Percentiles rank a stretch among this genome's conserved stretches.
These are phyloP conservation scores for Chenopodium suecicum DNA, from an alignment of 148 eudicot species.

Conservation along the genomic window DNA sequence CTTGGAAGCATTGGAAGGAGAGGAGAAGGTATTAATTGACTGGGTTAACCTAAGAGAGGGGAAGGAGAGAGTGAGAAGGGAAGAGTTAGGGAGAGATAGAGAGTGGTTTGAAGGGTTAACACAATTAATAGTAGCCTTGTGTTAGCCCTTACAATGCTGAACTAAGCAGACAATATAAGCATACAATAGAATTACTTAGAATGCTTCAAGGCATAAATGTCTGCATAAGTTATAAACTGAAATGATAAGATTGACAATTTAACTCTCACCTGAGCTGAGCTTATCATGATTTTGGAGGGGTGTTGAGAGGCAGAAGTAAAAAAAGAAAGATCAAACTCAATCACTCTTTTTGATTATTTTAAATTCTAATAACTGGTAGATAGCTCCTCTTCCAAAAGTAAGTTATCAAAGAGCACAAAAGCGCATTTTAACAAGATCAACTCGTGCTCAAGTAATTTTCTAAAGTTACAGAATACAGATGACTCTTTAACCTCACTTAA, in stretches of 20 bases:
- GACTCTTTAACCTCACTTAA: neutral
- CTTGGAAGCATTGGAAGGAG: no score
- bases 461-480: neutral
- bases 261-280: neutral
- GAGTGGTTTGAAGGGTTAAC: no score
- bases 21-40: no score
- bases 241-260: neutral
- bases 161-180: no score
- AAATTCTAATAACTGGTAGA: neutral
- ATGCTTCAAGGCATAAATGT: neutral
- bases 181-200: no score
- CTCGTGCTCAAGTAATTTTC: neutral
- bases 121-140: no score
- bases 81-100: no score
- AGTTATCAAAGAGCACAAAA: neutral
- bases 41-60: no score
- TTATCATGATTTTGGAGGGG: neutral
- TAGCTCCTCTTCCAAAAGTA: neutral
- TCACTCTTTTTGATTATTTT: neutral
- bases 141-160: no score
- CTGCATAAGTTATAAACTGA: neutral
- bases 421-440: neutral
- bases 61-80: no score
- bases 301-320: neutral
- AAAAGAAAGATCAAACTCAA: neutral